phyloP scores from a whole-genome alignment of 495 filamentous ascomycete species.

The Bryoglossum gracile region DNA sequence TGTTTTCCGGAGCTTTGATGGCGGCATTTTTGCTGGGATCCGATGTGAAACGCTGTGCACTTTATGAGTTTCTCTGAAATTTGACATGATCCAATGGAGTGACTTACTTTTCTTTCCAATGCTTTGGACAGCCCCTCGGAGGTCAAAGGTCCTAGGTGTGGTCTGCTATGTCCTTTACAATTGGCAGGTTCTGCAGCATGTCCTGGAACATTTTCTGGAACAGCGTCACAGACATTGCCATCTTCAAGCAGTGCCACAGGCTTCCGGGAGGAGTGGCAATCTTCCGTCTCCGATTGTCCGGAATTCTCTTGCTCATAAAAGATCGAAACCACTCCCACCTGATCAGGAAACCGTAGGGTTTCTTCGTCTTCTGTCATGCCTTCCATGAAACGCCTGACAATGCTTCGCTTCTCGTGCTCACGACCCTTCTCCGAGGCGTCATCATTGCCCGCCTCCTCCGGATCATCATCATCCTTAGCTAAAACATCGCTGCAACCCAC shows the following conservation, averaged over 20 bases:
- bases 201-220: no score
- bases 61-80: constrained; percentile 1
- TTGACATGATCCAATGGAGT: not conserved
- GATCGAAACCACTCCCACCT: constrained; percentile 1
- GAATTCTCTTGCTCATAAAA: not conserved
- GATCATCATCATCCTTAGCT: not conserved
- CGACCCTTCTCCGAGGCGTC: not conserved
- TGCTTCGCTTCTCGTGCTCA: not conserved
- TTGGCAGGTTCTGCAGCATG: not conserved
- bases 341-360: not conserved
- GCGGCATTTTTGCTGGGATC: not conserved
- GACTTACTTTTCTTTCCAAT: constrained; percentile 1
- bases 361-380: constrained; percentile 1
- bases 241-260: constrained; percentile 7
- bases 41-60: constrained; percentile 1
- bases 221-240: not conserved
- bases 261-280: not conserved
- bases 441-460: not conserved
- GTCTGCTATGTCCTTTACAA: constrained; percentile 1
- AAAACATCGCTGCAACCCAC: no score
- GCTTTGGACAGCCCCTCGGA: not conserved
- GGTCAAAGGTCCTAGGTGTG: constrained; percentile 8
- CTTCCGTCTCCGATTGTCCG: not conserved
- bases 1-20: not conserved
- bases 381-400: constrained; percentile 1